Percentiles rank a stretch among this genome's conserved stretches.
phyloP scores from a whole-genome alignment of 345 rosid species.

The Orychophragmus violaceus region DNA sequence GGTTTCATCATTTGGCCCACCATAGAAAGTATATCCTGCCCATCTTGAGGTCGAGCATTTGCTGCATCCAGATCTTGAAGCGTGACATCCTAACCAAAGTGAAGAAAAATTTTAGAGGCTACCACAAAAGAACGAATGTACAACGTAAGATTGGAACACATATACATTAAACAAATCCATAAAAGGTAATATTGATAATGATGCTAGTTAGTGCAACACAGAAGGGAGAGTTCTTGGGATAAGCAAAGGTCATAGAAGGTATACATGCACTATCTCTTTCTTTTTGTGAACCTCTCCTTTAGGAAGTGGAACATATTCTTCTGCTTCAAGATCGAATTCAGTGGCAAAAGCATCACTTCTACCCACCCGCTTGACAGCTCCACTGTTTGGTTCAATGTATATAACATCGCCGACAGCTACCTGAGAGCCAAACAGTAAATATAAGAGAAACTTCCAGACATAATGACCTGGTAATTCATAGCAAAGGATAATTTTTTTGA shows the following conservation, averaged over 20 bases:
- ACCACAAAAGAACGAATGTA: background rate
- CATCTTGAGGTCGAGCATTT: constrained; percentile 99
- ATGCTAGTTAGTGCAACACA: background rate
- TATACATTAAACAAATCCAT: background rate
- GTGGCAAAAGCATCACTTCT: constrained; percentile 97
- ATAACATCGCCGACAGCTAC: constrained; percentile 98
- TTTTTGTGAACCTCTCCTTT: constrained; percentile 99
- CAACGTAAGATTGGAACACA: background rate
- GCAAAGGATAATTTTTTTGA: background rate
- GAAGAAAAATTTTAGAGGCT: background rate
- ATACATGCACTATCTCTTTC: constrained; percentile 98
- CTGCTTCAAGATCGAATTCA: constrained; percentile 96
- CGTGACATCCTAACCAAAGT: constrained; percentile 73
- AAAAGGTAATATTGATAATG: background rate
- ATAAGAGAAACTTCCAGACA: background rate
- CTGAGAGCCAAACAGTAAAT: constrained; percentile 29
- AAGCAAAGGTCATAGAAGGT: constrained; percentile 8
- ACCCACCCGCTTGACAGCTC: constrained; percentile 96
- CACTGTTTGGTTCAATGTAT: constrained; percentile 95
- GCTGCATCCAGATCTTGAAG: constrained; percentile 99
- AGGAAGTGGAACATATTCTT: constrained; percentile 97
- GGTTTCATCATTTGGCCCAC: constrained; percentile 99
- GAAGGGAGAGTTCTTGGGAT: background rate
- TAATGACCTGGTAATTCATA: background rate
- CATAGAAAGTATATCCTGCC: constrained; percentile 91